Evolutionary conservation across 441 rosid species (phyloP).

Genomic region (Populus hybrid): DNA sequence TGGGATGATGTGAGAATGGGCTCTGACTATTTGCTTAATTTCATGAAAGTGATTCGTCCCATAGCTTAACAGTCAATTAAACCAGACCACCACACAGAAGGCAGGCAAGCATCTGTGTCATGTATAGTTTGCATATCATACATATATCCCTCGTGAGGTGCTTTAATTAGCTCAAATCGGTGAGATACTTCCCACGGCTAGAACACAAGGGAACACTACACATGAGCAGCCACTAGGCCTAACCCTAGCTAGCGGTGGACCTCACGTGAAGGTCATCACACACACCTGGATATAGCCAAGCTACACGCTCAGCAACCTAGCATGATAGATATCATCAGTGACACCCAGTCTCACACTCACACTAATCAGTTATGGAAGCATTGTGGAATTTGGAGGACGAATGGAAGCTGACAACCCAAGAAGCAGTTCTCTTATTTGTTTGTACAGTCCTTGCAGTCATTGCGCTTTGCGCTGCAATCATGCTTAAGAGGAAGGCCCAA

Average conservation of each 20-base stretch:
- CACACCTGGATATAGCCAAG: not conserved
- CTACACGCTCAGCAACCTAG: not conserved
- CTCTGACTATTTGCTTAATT: not conserved
- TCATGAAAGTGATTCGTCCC: not conserved
- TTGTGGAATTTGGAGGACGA: slow-evolving; percentile 61
- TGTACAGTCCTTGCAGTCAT: slow-evolving; percentile 39
- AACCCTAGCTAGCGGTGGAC: slow-evolving; percentile 36
- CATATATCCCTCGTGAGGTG: slow-evolving; percentile 34
- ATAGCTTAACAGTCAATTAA: not conserved
- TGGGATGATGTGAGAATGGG: no score
- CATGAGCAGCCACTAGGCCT: not conserved
- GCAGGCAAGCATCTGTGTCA: no score
- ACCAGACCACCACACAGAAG: no score
- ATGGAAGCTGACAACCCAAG: slow-evolving; percentile 52
- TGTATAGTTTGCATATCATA: not conserved
- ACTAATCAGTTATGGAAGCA: slow-evolving; percentile 46
- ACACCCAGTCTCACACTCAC: not conserved
- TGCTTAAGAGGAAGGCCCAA: slow-evolving; percentile 36
- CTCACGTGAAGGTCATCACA: slow-evolving; percentile 48
- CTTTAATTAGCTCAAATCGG: slow-evolving; percentile 28
- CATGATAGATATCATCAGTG: not conserved
- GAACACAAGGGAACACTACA: not conserved
- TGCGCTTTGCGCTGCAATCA: slow-evolving; percentile 41
- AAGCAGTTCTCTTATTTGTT: slow-evolving; percentile 41
- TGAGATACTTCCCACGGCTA: slow-evolving; percentile 34